Base-by-base conservation (phyloP, 169 alveolate species). In the Hammondia hammondi region DNA sequence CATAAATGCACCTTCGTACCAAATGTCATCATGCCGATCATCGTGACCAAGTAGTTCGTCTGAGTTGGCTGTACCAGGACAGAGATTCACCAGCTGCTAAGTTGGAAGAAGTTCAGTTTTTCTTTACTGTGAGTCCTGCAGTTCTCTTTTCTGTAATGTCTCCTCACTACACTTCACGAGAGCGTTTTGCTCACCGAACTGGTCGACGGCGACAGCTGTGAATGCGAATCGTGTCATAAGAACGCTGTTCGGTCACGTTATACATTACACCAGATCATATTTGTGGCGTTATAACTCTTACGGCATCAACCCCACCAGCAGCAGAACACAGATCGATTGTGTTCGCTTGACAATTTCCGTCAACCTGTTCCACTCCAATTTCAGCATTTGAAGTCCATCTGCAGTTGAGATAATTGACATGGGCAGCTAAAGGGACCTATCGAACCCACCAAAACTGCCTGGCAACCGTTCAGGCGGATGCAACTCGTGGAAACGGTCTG, bases 141-240 rank as follows among this genome's bases (percentile, higher is more conserved):
- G 73, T 7, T 27, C 45, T 4, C 27, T 0, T 71, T 9, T 71
- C 46, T 77, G 82, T 67, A 56, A n/a, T 9, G 5, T 29, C 77
- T 67, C 32, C 87, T 89, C 43, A 52, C 71, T 48, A 46, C 57
- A 48, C 21, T n/a, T 24, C 27, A 81, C 19, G 61, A 14, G 61
- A 52, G 0, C 61, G 35, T 17, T 17, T 19, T 24, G 67, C 92
- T 70, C 45, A 92, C 95, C 87, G 81, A 81, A 92, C 71, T 81
- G 52, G 73, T 87, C 37, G 73, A 85, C 91, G 12, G 84, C 95
- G 9, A 93, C 48, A 81, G 93, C 93, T 35, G 95, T 93, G 84
- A 93, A 93, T 3, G 95, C 92, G 61, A 70, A 93, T 35, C 95
- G 95, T 52, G 95, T 90, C 95, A 93, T 72, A 77, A 93, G 72